Conservation (phyloP, 441 rosid species). For the Theobroma grandiflorum region DNA sequence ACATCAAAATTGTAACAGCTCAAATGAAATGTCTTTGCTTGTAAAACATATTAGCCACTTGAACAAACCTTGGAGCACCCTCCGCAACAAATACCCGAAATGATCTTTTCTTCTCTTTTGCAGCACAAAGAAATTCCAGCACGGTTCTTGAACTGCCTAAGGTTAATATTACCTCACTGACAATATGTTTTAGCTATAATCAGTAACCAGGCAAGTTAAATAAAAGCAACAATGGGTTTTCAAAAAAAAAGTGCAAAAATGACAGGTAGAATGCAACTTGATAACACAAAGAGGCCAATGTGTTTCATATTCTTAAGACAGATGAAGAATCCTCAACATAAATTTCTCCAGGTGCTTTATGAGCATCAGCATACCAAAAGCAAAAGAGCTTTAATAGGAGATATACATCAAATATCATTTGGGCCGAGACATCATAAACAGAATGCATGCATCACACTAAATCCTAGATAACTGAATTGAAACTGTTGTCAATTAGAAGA, state of each 20-base stretch:
- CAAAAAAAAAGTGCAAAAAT: neutral
- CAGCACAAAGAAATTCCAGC: slow-evolving; percentile 93
- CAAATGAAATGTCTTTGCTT: slow-evolving; percentile 22
- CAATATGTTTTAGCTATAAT: slow-evolving; percentile 33
- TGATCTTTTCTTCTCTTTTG: slow-evolving; percentile 95
- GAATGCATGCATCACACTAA: neutral
- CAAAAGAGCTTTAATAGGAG: neutral
- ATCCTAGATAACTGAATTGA: neutral
- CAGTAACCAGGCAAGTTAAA: slow-evolving; percentile 2
- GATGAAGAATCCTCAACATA: neutral
- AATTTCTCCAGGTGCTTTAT: neutral
- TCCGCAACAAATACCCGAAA: slow-evolving; percentile 96
- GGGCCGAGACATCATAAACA: neutral
- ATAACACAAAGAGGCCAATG: neutral
- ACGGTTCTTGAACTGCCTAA: slow-evolving; percentile 98
- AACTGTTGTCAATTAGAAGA: neutral
- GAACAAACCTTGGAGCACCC: slow-evolving; percentile 96
- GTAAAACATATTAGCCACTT: slow-evolving; percentile 29
- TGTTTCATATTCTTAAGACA: neutral
- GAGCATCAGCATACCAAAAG: neutral
- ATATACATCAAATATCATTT: neutral
- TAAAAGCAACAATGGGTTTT: neutral
- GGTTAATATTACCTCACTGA: slow-evolving; percentile 98
- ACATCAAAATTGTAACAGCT: slow-evolving; percentile 21
- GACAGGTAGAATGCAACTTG: neutral